Conservation (phyloP, 2,329 filamentous ascomycete genomes). For the Sphaerulina musiva region DNA sequence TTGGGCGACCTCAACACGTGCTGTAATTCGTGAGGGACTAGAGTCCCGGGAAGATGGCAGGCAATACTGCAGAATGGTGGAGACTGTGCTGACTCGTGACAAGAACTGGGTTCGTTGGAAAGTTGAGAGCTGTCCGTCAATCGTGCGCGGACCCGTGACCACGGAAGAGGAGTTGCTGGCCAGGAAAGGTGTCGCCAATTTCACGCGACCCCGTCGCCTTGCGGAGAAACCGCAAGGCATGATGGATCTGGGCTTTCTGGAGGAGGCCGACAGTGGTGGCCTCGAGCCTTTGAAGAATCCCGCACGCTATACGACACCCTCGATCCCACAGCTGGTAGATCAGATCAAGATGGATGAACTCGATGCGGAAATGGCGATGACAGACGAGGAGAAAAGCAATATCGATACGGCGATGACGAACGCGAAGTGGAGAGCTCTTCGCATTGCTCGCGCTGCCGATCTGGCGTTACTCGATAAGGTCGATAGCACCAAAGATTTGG, state of each 20-base stretch:
- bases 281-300: constrained; percentile 64
- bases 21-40: constrained; percentile 73
- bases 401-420: constrained; percentile 70
- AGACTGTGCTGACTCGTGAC: constrained; percentile 88
- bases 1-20: constrained; percentile 77
- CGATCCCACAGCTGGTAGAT: constrained; percentile 62
- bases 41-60: constrained; percentile 59
- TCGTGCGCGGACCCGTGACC: constrained; percentile 67
- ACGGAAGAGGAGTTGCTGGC: constrained; percentile 63
- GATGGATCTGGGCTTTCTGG: constrained; percentile 71
- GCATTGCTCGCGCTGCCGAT: constrained; percentile 67
- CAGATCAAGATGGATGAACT: constrained; percentile 75
- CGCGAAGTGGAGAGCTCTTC: constrained; percentile 83
- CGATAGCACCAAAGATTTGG: constrained; percentile 68
- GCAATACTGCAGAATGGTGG: constrained; percentile 93
- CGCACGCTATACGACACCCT: constrained; percentile 60
- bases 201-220: constrained; percentile 64
- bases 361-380: constrained; percentile 74
- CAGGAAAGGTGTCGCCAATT: constrained; percentile 57
- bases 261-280: constrained; percentile 56
- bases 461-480: constrained; percentile 79
- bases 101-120: constrained; percentile 99
- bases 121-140: constrained; percentile 82
- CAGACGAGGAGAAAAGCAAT: constrained; percentile 53
- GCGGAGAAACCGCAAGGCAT: constrained; percentile 64